Percentiles rank a stretch among this genome's conserved stretches.
Conservation (phyloP, 805 yeast species). For the Sugiyamaella boreocaroliniensis region DNA sequence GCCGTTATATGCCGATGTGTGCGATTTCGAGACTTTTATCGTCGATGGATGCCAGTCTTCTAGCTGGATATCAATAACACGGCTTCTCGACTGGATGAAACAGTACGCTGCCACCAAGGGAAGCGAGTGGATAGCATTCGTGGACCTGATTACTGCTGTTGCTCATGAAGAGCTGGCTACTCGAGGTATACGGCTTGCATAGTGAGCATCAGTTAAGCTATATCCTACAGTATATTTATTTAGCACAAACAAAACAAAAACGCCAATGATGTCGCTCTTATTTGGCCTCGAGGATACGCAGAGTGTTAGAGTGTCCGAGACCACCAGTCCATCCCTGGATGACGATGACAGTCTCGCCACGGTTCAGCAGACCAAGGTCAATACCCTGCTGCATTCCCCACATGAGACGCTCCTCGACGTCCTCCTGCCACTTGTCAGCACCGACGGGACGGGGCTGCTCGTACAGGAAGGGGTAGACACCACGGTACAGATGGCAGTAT, state of each 20-base stretch:
- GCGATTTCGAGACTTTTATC: conserved; percentile 33
- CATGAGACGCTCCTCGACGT: conserved; percentile 89
- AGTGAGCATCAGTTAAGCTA: background rate
- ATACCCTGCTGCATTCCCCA: conserved; percentile 89
- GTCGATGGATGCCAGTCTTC: conserved; percentile 5
- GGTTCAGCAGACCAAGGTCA: conserved; percentile 73
- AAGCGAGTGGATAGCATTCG: conserved; percentile 2
- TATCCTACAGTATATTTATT: background rate
- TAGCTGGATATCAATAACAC: conserved; percentile 1
- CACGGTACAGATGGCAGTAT: conserved; percentile 93
- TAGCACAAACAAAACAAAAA: background rate
- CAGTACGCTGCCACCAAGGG: background rate
- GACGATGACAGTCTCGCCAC: conserved; percentile 86
- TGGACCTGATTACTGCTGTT: background rate
- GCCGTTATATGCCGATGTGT: conserved; percentile 38
- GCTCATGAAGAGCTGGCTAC: background rate
- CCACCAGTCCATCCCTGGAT: conserved; percentile 99
- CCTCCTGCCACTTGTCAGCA: conserved; percentile 84
- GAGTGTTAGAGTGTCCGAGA: conserved; percentile 97
- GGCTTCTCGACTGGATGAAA: conserved; percentile 10
- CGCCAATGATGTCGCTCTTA: conserved; percentile 8
- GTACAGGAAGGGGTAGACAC: conserved; percentile 96
- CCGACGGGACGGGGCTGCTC: conserved; percentile 44
- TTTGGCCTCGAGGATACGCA: conserved; percentile 76
- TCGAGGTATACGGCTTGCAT: conserved; percentile 1